Percentiles rank a stretch among this genome's conserved stretches.
Conservation (phyloP, 371 early-diverging fungal genomes). For the Mucor plumbeus region DNA sequence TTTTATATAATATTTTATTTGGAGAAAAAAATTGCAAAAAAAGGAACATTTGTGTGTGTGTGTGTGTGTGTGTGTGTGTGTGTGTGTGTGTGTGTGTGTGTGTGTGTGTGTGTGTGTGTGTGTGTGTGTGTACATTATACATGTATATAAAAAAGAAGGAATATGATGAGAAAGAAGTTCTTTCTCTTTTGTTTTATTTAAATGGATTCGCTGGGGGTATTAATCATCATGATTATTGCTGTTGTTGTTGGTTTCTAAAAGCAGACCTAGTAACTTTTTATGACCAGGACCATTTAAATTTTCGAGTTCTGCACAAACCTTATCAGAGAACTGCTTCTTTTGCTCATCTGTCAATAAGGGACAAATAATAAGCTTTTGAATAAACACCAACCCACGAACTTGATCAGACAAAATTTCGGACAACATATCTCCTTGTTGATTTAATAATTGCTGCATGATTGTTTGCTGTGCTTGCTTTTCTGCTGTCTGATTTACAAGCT, state of each 20-base stretch:
- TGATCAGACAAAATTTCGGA: slow-evolving; percentile 42
- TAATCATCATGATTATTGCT: slow-evolving; percentile 13
- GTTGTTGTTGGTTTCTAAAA: slow-evolving; percentile 15
- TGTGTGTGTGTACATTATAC: slow-evolving; percentile 3
- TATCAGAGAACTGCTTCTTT: slow-evolving; percentile 14
- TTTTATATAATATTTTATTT: not conserved
- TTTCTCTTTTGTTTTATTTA: too few species aligned
- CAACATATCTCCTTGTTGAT: slow-evolving; percentile 15
- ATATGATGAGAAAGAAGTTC: not conserved
- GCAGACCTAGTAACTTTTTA: slow-evolving; percentile 27
- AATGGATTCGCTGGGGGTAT: not conserved
- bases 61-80: slow-evolving; percentile 4
- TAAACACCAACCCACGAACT: slow-evolving; percentile 40
- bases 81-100: not conserved
- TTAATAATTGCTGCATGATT: slow-evolving; percentile 23
- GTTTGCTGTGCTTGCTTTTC: slow-evolving; percentile 56
- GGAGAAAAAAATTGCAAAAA: slow-evolving; percentile 2
- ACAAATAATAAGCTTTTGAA: slow-evolving; percentile 45
- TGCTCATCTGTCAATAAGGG: slow-evolving; percentile 21
- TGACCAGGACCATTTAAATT: slow-evolving; percentile 29
- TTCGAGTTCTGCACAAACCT: slow-evolving; percentile 21
- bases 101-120: slow-evolving; percentile 4
- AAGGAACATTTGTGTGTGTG: too few species aligned
- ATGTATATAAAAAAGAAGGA: slow-evolving; percentile 2
- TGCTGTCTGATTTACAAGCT: slow-evolving; percentile 84